Percentiles rank a stretch among this genome's conserved stretches.
These are phyloP conservation scores for Calonectria naviculata DNA, from an alignment of 2,329 filamentous ascomycete species.

Conservation along the genomic window DNA sequence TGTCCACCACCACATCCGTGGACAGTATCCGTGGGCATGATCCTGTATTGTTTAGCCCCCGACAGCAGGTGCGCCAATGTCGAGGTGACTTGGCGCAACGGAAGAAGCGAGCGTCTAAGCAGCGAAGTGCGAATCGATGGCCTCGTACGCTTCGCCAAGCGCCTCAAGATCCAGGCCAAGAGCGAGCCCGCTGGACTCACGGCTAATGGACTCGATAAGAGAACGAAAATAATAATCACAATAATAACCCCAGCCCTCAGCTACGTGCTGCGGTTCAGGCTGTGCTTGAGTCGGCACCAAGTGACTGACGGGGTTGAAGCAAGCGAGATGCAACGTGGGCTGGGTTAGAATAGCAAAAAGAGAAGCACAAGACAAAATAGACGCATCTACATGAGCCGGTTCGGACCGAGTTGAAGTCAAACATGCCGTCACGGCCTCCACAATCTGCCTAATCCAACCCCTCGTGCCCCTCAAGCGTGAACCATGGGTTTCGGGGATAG, in stretches of 20 bases:
- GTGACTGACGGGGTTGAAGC: conserved; percentile 11
- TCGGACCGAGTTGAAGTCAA: not conserved
- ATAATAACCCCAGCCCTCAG: not conserved
- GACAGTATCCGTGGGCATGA: conserved; percentile 30
- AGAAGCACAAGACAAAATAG: not conserved
- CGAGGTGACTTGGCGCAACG: conserved; percentile 43
- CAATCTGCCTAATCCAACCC: conserved; percentile 9
- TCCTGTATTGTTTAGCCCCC: conserved; percentile 38
- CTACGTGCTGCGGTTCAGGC: not conserved
- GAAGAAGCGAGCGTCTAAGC: conserved; percentile 35
- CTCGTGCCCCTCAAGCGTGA: not conserved
- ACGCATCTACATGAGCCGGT: not conserved
- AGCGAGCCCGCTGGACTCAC: conserved; percentile 35
- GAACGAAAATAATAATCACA: too few species aligned
- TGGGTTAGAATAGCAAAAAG: not conserved
- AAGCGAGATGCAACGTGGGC: conserved; percentile 2
- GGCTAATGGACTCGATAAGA: not conserved
- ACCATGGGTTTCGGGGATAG: not conserved
- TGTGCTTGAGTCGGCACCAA: not conserved
- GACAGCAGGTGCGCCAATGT: conserved; percentile 37
- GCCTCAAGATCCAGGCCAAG: conserved; percentile 38
- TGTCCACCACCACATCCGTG: conserved; percentile 27
- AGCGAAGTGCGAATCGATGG: conserved; percentile 34
- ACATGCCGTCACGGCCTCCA: not conserved
- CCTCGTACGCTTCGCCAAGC: conserved; percentile 27